Evolutionary conservation across 176 grass and related monocot species (phyloP).

Genomic region (Raddia guianensis): DNA sequence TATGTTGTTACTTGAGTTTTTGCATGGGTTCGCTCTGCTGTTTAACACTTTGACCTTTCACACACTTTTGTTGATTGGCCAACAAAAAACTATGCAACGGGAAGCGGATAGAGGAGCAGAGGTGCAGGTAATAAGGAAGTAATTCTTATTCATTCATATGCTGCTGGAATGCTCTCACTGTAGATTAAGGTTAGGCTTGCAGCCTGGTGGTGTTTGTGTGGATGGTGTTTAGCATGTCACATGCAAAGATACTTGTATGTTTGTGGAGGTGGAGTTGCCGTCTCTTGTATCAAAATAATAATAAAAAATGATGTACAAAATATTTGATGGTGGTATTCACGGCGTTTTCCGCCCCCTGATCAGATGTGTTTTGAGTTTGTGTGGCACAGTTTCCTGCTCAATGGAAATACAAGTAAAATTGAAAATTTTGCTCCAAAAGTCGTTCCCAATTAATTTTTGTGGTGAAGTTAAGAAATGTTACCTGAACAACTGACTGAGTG

Average conservation of each 20-base stretch:
- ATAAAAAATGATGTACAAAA: not conserved
- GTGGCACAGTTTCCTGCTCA: not conserved
- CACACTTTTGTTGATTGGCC: not conserved
- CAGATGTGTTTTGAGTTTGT: not conserved
- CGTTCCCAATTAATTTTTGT: not conserved
- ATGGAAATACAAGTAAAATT: not conserved
- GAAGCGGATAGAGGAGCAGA: not conserved
- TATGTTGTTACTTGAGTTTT: not conserved
- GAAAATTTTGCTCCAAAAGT: not conserved
- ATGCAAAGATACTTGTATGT: not conserved
- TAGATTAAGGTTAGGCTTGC: not conserved
- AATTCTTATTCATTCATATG: not conserved
- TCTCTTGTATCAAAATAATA: not conserved
- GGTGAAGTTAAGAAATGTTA: too few relatives aligned
- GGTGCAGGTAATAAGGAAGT: slow-evolving; percentile 1
- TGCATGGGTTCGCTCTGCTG: not conserved
- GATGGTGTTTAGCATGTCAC: too few relatives aligned
- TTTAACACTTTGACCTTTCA: not conserved
- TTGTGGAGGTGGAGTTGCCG: not conserved
- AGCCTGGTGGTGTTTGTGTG: too few relatives aligned
- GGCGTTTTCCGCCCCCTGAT: not conserved
- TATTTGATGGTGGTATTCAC: not conserved
- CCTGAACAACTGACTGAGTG: too few relatives aligned
- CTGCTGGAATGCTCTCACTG: not conserved
- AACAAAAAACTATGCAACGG: not conserved